These are phyloP conservation scores for Arthrobotrys sinensis DNA, from an alignment of 2,329 filamentous ascomycete genomes.

Conservation along the genomic window DNA sequence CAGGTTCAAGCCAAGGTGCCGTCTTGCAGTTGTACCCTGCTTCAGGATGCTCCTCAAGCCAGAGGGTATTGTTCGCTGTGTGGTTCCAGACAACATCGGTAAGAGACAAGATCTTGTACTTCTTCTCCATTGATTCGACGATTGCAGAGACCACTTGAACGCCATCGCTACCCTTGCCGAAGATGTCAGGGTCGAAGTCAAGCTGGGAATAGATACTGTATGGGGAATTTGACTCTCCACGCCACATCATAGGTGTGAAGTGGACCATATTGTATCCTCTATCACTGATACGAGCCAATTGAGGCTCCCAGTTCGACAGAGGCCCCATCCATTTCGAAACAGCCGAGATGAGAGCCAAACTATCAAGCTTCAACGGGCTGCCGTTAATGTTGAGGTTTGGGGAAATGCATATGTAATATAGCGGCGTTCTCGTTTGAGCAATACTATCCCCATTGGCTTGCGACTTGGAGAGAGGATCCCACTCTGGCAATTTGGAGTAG, in stretches of 20 bases:
- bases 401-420: constrained; percentile 94
- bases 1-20: constrained; percentile 81
- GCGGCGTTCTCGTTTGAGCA: constrained; percentile 77
- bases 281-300: constrained; percentile 87
- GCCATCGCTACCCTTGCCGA: constrained; percentile 77
- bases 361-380: constrained; percentile 82
- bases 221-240: constrained; percentile 92
- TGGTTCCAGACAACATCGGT: constrained; percentile 99
- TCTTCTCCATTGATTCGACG: constrained; percentile 84
- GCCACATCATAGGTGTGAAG: constrained; percentile 92
- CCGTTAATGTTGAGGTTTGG: constrained; percentile 83
- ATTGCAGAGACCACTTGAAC: constrained; percentile 84
- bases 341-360: constrained; percentile 90
- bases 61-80: constrained; percentile 94
- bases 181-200: constrained; percentile 83
- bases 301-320: constrained; percentile 89
- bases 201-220: constrained; percentile 97
- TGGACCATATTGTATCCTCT: constrained; percentile 99
- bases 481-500: constrained; percentile 89
- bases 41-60: constrained; percentile 94
- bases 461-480: constrained; percentile 73
- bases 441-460: constrained; percentile 69
- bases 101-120: constrained; percentile 86
- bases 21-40: constrained; percentile 94
- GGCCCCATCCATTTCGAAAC: constrained; percentile 99